A percentile compares a stretch with the other conserved stretches of the same genome.
Conservation (phyloP, 371 early-diverging fungal genomes). For the Syncephalastrum sp. region DNA sequence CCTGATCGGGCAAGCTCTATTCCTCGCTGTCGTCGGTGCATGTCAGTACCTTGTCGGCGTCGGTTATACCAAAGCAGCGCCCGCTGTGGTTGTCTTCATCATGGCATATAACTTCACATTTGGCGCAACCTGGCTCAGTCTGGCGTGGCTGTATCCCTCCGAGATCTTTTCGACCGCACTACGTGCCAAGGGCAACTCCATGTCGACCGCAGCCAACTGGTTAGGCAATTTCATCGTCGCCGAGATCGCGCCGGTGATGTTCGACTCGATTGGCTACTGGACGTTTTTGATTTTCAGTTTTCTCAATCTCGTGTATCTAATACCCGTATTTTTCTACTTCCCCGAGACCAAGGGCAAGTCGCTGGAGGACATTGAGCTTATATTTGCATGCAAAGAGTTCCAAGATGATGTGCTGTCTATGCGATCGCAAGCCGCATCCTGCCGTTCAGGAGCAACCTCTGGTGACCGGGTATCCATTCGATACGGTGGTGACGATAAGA, state of each 20-base stretch:
- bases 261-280: constrained; percentile 10
- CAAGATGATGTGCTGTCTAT: constrained; percentile 38
- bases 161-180: constrained; percentile 42
- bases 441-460: too few relatives aligned
- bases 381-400: constrained; percentile 32
- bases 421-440: constrained; percentile 22
- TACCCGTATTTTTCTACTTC: constrained; percentile 50
- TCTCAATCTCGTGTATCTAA: constrained; percentile 17
- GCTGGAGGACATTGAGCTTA: constrained; percentile 55
- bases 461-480: too few relatives aligned
- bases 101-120: constrained; percentile 37
- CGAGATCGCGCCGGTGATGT: constrained; percentile 17
- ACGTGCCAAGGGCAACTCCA: constrained; percentile 23
- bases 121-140: constrained; percentile 55
- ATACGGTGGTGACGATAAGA: too few relatives aligned
- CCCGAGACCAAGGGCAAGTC: constrained; percentile 79
- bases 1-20: constrained; percentile 22
- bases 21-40: constrained; percentile 19
- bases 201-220: constrained; percentile 60
- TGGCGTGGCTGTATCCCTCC: constrained; percentile 45
- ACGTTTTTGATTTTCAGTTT: constrained; percentile 39
- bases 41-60: constrained; percentile 17
- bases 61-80: constrained; percentile 5
- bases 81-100: constrained; percentile 13
- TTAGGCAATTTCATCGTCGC: constrained; percentile 31